phyloP scores from a whole-genome alignment of 805 yeast genomes.

The Ogataea pilisensis region DNA sequence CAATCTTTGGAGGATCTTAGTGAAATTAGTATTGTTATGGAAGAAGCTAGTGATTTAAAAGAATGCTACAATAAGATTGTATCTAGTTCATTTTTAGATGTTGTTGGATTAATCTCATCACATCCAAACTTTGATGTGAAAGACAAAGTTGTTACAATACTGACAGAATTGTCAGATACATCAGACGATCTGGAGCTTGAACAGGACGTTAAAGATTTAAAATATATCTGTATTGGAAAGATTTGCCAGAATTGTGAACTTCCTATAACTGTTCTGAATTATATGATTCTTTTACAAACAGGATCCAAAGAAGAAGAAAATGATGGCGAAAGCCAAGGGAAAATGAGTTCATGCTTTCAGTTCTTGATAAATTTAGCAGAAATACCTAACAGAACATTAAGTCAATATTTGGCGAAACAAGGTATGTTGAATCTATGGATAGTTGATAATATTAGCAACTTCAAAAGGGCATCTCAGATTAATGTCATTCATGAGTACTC shows the following conservation, averaged over 20 bases:
- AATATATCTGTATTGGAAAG: neutral
- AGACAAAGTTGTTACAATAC: constrained; percentile 9
- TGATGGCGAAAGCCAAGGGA: constrained; percentile 4
- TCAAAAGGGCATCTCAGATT: constrained; percentile 4
- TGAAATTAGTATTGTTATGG: constrained; percentile 15
- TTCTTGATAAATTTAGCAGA: neutral
- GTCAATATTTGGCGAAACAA: neutral
- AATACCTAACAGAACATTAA: neutral
- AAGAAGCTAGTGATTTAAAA: constrained; percentile 2
- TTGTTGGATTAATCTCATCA: constrained; percentile 9
- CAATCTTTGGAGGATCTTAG: constrained; percentile 16
- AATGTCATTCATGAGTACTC: constrained; percentile 11
- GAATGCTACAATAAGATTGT: constrained; percentile 3
- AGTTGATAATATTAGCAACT: neutral
- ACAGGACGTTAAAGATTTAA: neutral
- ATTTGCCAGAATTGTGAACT: neutral
- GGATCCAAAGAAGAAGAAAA: constrained; percentile 6
- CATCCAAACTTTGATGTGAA: constrained; percentile 17
- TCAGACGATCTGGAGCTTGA: neutral
- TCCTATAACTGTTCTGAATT: neutral
- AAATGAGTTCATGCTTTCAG: neutral
- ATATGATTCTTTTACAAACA: neutral
- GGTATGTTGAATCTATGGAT: neutral
- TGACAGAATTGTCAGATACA: constrained; percentile 7
- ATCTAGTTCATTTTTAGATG: constrained; percentile 7